A percentile compares a stretch with the other conserved stretches of the same genome.
These are phyloP conservation scores for Albizia julibrissin DNA, from an alignment of 306 rosid genomes.

Conservation along the genomic window DNA sequence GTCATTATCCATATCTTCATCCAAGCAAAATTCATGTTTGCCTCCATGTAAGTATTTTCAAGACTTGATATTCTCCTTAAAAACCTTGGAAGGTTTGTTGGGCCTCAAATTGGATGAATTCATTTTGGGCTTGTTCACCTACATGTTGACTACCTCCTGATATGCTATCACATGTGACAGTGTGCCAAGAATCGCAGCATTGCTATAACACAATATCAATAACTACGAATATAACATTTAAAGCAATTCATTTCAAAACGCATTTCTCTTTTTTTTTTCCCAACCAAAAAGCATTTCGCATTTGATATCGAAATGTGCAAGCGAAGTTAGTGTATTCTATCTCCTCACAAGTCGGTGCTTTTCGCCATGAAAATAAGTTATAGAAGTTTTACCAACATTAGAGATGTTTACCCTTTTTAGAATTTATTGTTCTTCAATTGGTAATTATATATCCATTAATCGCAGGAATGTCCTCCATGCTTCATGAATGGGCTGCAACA, in stretches of 20 bases:
- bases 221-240: background rate
- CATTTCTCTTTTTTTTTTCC: too few species aligned
- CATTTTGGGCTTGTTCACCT: too few species aligned
- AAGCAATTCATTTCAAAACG: background rate
- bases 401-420: conserved; percentile 69
- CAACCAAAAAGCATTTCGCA: background rate
- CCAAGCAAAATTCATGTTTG: too few species aligned
- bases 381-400: background rate
- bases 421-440: conserved; percentile 66
- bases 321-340: background rate
- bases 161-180: background rate
- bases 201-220: background rate
- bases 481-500: too few species aligned
- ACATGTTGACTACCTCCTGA: too few species aligned
- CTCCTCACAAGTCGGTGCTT: background rate
- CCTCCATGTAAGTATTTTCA: too few species aligned
- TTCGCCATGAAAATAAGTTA: background rate
- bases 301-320: conserved; percentile 12
- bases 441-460: conserved; percentile 46
- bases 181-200: background rate
- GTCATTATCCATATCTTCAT: too few species aligned
- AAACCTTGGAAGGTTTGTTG: too few species aligned
- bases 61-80: too few species aligned
- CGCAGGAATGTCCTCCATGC: too few species aligned
- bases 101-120: too few species aligned